A percentile compares a stretch with the other conserved stretches of the same genome.
phyloP scores from a whole-genome alignment of 495 filamentous ascomycete genomes.

The Symbiotaphrina buchneri region DNA sequence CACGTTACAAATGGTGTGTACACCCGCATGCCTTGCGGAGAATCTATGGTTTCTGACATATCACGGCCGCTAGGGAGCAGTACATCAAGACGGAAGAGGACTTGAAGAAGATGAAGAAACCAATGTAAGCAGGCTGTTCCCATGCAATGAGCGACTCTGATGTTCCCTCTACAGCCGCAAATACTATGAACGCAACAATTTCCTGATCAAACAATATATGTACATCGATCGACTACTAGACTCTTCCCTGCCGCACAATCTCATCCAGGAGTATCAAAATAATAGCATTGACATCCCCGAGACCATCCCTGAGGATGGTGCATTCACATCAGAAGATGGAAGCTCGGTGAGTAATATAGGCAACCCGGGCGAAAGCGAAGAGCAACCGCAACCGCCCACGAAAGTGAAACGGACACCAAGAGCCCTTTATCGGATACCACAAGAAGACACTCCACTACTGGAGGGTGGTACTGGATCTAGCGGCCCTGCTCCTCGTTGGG shows the following conservation, averaged over 20 bases:
- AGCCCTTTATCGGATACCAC: slow-evolving; percentile 54
- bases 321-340: slow-evolving; percentile 3
- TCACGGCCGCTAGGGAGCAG: slow-evolving; percentile 2
- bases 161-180: slow-evolving; percentile 22
- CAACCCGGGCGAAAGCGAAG: slow-evolving; percentile 1
- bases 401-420: slow-evolving; percentile 55
- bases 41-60: not conserved
- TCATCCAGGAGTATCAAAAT: slow-evolving; percentile 64
- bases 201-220: slow-evolving; percentile 63
- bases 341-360: slow-evolving; percentile 2
- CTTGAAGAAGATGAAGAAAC: slow-evolving; percentile 37
- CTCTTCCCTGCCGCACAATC: slow-evolving; percentile 62
- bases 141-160: not conserved
- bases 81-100: slow-evolving; percentile 11
- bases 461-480: not conserved
- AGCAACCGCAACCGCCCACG: slow-evolving; percentile 10
- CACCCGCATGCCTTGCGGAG: not conserved
- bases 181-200: slow-evolving; percentile 73
- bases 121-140: slow-evolving; percentile 19
- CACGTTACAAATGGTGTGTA: slow-evolving; percentile 39
- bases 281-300: slow-evolving; percentile 24
- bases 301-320: slow-evolving; percentile 28
- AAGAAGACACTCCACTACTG: slow-evolving; percentile 40
- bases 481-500: not conserved
- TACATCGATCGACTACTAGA: slow-evolving; percentile 85